Base-by-base conservation (phyloP, 495 filamentous ascomycete species). In the Amniculicola lignicola region DNA sequence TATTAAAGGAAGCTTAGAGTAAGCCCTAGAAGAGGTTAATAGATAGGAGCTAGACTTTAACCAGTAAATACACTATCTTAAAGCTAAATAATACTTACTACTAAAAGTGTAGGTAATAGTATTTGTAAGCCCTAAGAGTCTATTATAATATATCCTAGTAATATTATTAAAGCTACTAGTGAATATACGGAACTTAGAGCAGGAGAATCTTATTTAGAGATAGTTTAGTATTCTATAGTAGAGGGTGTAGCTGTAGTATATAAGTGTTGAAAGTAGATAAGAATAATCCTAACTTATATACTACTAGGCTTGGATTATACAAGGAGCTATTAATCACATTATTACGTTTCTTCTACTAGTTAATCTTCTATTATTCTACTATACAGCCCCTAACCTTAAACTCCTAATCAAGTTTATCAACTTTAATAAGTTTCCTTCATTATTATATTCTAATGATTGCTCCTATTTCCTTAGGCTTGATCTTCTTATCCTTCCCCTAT, bases 401-500 rank as follows among this genome's bases (percentile, higher is more conserved):
- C 10, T 7, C 36, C 11, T 53, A 49, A 14, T 57, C 41, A 11
- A 47, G 11, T 44, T 57, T 62, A 16, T 53, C n/a, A 38, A 14
- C 24, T 29, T 58, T 48, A n/a, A 62, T 14, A 40, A 62, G 47
- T 38, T 54, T 62, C 38, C 59, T 57, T 50, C 29, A 28, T 23
- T 66, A 50, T 54, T 43, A 37, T 42, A 66, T 67, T 44, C 62
- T 61, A 19, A 68, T 57, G 35, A 69, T 61, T 15, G 63, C 63
- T 62, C 57, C 52, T 63, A 69, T 69, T 43, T 69, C 67, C 1
- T 46, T 0, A 19, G 58, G 45, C 48, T 69, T 67, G 25, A 62
- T 54, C 7, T 69, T 69, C 55, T 66, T 69, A 27, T 68, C 64
- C 7, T 51, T 35, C 2, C 57, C 57, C 67, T 59, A 69, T 33